phyloP scores from a whole-genome alignment of 225 moss, liverwort and hornwort genomes.

The Bryum argenteum region DNA sequence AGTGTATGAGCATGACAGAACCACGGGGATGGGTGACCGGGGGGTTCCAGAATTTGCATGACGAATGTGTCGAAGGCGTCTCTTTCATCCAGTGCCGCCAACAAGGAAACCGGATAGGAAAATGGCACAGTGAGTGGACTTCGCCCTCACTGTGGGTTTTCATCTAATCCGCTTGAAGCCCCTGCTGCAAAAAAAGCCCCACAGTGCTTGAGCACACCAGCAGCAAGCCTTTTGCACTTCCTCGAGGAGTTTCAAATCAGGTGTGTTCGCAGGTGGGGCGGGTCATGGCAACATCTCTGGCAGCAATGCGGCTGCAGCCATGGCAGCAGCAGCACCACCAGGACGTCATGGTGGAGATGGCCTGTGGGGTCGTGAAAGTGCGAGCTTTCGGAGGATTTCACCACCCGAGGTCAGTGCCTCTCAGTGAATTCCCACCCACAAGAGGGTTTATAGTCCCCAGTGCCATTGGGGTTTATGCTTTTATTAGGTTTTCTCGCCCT shows the following conservation, averaged over 20 bases:
- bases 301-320: slow-evolving; percentile 49
- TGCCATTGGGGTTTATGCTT: background rate
- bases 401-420: slow-evolving; percentile 14
- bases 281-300: slow-evolving; percentile 49
- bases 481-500: background rate
- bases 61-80: too few relatives aligned
- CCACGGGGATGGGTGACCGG: too few relatives aligned
- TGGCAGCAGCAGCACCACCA: slow-evolving; percentile 36
- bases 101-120: slow-evolving; percentile 10
- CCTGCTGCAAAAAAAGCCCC: background rate
- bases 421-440: background rate
- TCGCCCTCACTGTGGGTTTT: background rate
- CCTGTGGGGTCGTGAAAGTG: slow-evolving; percentile 22
- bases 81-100: slow-evolving; percentile 10
- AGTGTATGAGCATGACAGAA: too few relatives aligned
- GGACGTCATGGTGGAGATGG: slow-evolving; percentile 13
- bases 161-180: slow-evolving; percentile 11
- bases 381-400: slow-evolving; percentile 29
- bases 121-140: background rate
- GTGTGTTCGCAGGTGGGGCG: background rate
- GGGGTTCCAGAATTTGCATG: too few relatives aligned
- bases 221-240: background rate
- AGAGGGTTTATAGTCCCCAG: slow-evolving; percentile 2
- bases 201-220: slow-evolving; percentile 1
- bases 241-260: background rate